phyloP scores from a whole-genome alignment of 108 stramenopile species.

The Cyclostephanos tholiformis region DNA sequence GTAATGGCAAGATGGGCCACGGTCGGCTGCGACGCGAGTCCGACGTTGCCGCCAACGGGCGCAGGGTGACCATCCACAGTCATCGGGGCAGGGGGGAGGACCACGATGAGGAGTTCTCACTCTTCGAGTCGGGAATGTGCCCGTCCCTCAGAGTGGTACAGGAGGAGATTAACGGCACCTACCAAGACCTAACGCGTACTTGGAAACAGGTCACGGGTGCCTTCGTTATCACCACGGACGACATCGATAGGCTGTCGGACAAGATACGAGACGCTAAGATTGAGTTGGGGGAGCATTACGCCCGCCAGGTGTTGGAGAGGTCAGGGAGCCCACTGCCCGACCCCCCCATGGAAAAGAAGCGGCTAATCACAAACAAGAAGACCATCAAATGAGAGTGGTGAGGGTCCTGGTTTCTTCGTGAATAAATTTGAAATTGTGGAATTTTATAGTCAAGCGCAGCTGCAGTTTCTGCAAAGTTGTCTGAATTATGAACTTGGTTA shows the following conservation, averaged over 20 bases:
- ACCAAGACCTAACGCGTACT: conserved; percentile 21
- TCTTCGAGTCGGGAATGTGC: conserved; percentile 16
- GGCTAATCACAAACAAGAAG: too few species aligned
- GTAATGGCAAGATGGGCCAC: too few species aligned
- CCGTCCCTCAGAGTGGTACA: conserved; percentile 20
- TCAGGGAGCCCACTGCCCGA: background rate
- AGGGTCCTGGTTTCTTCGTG: too few species aligned
- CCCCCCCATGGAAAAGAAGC: too few species aligned
- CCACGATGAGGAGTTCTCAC: conserved; percentile 10
- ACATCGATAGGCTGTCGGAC: conserved; percentile 39
- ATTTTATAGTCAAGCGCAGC: too few species aligned
- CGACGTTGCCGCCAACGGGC: background rate
- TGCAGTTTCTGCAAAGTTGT: too few species aligned
- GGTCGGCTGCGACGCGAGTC: background rate
- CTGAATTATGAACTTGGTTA: too few species aligned
- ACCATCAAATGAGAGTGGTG: too few species aligned
- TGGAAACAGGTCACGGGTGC: conserved; percentile 41
- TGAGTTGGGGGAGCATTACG: conserved; percentile 37
- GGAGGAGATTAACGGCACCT: conserved; percentile 36
- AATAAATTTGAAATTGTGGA: too few species aligned
- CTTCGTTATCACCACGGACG: conserved; percentile 37
- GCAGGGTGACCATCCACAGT: conserved; percentile 44
- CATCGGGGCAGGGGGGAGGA: conserved; percentile 40
- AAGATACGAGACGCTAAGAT: conserved; percentile 36
- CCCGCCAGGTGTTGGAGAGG: conserved; percentile 29